Evolutionary conservation across 768 basidiomycete species (phyloP), one percentile per base, ranked within the genome.

Genomic region (Cystofilobasidium capitatum): DNA sequence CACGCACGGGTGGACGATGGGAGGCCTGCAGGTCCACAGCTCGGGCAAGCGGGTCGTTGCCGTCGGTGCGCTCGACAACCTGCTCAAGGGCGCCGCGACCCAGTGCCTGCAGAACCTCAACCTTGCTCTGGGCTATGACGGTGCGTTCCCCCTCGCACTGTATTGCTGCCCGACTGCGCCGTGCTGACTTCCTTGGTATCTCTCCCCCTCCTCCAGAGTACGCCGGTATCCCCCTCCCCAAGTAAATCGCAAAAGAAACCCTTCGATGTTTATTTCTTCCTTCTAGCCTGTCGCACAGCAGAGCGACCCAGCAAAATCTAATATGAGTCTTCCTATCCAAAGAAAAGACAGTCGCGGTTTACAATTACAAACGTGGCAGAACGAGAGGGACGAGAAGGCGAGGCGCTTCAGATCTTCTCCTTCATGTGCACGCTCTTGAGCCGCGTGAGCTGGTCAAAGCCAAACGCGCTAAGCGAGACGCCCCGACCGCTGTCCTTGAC

Each of bases 51-150:
- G 96, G 62, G 96, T 89, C 14, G 96, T 98, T 26, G 83, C 97
- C n/a, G 91, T 94, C 29, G 94, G 91, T 58, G 92, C 92, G 0
- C 78, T 99, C 73, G 96, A 99, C 75, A 99, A 99, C 79, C 79
- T 99, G 65, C 81, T 99, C 70, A 99, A 99, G 77, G 96, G 96
- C 9, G 96, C 96, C 59, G 96, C 96, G 22, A 98, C 94, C n/a
- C 96, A 99, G 77, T 97, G 94, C 77, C 75, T 33, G 12, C 72
- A 92, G 87, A 96, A 96, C 76, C 78, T 96, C 75, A 96, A 94
- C 79, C 81, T 94, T 61, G 86, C 89, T 3, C 81, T 96, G 39
- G 91, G 91, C 33, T 68, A 68, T 61, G 66, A 62, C 54, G n/a
- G n/a, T n/a, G n/a, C n/a, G n/a, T n/a, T n/a, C n/a, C n/a, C n/a